Base-by-base conservation (phyloP, 225 moss, liverwort and hornwort genomes). In the Marchantia polymorpha region DNA sequence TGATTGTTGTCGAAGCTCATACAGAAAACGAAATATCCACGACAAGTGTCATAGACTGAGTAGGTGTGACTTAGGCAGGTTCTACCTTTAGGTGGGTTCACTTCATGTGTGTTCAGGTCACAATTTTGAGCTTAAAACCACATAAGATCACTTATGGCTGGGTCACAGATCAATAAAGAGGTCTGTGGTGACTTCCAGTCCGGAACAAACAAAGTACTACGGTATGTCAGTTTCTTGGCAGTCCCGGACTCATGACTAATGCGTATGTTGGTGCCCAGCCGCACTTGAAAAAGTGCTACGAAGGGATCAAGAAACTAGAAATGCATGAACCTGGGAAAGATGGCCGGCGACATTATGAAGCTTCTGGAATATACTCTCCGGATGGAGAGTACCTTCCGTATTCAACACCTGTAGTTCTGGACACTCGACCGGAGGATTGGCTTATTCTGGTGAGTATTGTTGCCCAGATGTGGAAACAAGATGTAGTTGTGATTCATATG, bases 401-500 rank as follows among this genome's bases (percentile, higher is more conserved):
- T 25, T 82, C 85, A 23, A 78, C 85, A 39, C 88, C 93, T 64
- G 78, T 89, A 69, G 79, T 90, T 73, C 68, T 93, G 46, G 93
- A 93, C 81, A 87, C 82, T 72, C 84, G 91, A 72, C 93, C 93
- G 1, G 93, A 93, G 79, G 93, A 93, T 56, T 93, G 93, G 93
- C 87, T 93, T n/a, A 90, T 88, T 79, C 81, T 89, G 89, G 93
- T 90, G 50, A 77, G 77, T 64, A 61, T n/a, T 5, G 39, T 39
- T 39, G 2, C 39, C 39, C 39, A 64, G 19, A 9, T 64, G 20
- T 64, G 1, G 64, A 19, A n/a, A 64, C 13, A 56, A 12, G 56
- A 56, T 13, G 56, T 12, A 12, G 19, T 3, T 12, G 1, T 55
- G 14, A 55, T 14, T n/a, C n/a, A n/a, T n/a, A n/a, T n/a, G n/a